Base-by-base conservation (phyloP, 1,284 basidiomycete genomes). In the Pholiota adiposa region DNA sequence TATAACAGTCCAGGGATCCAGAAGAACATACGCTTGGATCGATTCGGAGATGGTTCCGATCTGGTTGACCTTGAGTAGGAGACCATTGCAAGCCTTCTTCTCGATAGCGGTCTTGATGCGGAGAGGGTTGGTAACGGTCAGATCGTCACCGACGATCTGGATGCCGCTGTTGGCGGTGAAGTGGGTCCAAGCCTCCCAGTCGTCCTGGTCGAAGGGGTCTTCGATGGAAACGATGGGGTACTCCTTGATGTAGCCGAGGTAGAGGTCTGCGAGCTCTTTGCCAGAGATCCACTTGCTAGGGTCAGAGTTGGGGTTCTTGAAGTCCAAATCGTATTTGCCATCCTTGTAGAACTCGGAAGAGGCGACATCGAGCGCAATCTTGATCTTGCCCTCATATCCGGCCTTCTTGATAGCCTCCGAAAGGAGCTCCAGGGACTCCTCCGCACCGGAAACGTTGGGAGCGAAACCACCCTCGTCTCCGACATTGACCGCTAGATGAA, bases 341-440 rank as follows among this genome's bases (percentile, higher is more conserved):
- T 98, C 96, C 89, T 98, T 99, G 92, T 95, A 99, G 86, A 99
- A 99, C 80, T 99, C 97, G 75, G 97, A 99, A 19, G 96, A 98
- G 63, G 97, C 97, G 65, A 99, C 97, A 72, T 99, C 97, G 69
- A 99, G 93, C 66, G 93, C 97, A 76, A 99, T 99, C 82, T 98
- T 94, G 79, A 99, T 90, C 83, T 97, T 96, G 75, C 96, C 97
- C 76, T 97, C 92, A 81, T 98, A 99, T 48, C 97, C 97, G 46
- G 97, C 96, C 82, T 95, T 94, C 79, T 93, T 89, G 83, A 99
- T 99, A 68, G 97, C 96, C 77, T 97, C 95, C 54, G 87, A 86
- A 65, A 99, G 87, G 72, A 99, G 88, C 71, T 99, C 97, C 66
- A 99, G 94, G 40, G 95, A 95, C 79, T 99, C 97, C 67, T 98